Conservation (phyloP, 202 grass and related monocot species). For the Setaria viridis region DNA sequence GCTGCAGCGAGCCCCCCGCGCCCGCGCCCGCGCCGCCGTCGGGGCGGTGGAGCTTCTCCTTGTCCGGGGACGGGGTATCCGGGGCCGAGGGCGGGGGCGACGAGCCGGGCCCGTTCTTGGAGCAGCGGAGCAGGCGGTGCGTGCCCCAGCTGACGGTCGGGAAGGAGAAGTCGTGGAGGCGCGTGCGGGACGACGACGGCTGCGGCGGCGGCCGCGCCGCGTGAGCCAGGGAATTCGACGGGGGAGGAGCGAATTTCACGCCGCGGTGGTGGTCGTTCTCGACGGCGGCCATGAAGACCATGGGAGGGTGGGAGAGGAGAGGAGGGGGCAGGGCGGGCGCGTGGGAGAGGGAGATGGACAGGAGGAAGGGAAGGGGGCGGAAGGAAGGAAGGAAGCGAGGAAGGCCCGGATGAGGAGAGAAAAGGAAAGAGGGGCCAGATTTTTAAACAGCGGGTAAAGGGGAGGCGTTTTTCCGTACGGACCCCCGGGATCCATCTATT, state of each 20-base stretch:
- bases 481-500: background rate
- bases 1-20: background rate
- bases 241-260: background rate
- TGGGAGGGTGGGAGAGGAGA: constrained; percentile 10
- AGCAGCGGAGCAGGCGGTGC: constrained; percentile 57
- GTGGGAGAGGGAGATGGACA: background rate
- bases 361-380: background rate
- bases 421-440: background rate
- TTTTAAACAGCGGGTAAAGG: constrained; percentile 43
- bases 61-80: constrained; percentile 41
- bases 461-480: background rate
- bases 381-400: constrained; percentile 26
- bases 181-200: constrained; percentile 17
- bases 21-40: background rate
- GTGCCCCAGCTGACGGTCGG: constrained; percentile 63
- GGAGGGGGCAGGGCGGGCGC: background rate
- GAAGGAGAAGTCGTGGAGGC: constrained; percentile 63
- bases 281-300: constrained; percentile 58
- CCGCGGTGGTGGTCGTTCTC: constrained; percentile 22
- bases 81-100: background rate
- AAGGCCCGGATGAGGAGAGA: background rate
- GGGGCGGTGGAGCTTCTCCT: constrained; percentile 26
- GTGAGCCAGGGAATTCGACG: background rate
- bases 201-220: background rate
- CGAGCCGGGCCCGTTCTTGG: constrained; percentile 45